Percentiles rank a stretch among this genome's conserved stretches.
Evolutionary conservation across 345 rosid species (phyloP).

Genomic region (Pistacia integerrima): DNA sequence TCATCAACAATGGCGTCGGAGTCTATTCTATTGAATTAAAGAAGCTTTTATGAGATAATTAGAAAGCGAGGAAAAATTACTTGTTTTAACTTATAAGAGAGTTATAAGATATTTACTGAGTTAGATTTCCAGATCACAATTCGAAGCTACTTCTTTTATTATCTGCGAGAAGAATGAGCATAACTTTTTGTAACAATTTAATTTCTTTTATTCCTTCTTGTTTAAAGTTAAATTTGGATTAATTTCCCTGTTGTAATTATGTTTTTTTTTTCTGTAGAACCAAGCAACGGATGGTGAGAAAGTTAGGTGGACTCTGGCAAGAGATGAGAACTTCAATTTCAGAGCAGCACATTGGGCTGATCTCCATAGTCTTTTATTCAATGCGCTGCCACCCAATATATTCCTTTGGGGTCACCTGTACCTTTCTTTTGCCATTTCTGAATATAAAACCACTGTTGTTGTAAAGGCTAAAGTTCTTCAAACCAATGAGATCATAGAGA

Average conservation of each 20-base stretch:
- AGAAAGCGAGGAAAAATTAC: too few relatives aligned
- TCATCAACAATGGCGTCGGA: too few relatives aligned
- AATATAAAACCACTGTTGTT: slow-evolving; percentile 42
- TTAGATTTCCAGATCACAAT: too few relatives aligned
- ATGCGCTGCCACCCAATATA: slow-evolving; percentile 45
- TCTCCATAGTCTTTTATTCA: slow-evolving; percentile 57
- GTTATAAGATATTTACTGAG: too few relatives aligned
- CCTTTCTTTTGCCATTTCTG: slow-evolving; percentile 53
- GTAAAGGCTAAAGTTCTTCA: slow-evolving; percentile 51
- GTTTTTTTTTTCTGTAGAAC: slow-evolving; percentile 43
- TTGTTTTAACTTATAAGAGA: too few relatives aligned
- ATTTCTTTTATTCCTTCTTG: not conserved
- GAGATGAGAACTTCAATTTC: slow-evolving; percentile 70
- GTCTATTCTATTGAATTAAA: too few relatives aligned
- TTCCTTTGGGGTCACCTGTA: slow-evolving; percentile 68
- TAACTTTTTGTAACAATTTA: not conserved
- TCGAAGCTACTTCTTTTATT: not conserved
- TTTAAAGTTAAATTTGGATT: not conserved
- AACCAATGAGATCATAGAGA: slow-evolving; percentile 47
- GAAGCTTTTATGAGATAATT: too few relatives aligned
- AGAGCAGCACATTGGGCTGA: slow-evolving; percentile 85
- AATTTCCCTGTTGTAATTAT: not conserved
- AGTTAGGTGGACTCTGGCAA: slow-evolving; percentile 40
- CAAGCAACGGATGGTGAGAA: slow-evolving; percentile 48
- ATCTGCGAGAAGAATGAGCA: not conserved